Evolutionary conservation across 768 basidiomycete species (phyloP).

Genomic region (Tylopilus vinaceipallidus): DNA sequence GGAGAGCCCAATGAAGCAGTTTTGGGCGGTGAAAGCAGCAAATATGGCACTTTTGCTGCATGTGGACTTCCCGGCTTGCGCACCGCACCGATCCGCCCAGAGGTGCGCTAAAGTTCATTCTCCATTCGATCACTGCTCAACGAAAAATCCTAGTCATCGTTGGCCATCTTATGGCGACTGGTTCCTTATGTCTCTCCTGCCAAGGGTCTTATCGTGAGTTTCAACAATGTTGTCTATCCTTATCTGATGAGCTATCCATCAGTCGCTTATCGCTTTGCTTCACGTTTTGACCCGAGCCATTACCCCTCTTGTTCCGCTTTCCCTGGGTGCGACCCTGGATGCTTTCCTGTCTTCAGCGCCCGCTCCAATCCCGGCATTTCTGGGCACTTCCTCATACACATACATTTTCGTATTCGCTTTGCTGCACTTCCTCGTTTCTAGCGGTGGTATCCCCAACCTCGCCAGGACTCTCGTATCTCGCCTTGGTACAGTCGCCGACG

Average conservation of each 20-base stretch:
- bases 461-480: constrained; percentile 78
- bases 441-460: constrained; percentile 71
- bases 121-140: neutral
- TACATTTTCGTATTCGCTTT: constrained; percentile 66
- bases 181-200: constrained; percentile 19
- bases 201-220: constrained; percentile 26
- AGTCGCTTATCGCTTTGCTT: constrained; percentile 68
- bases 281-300: constrained; percentile 75
- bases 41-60: constrained; percentile 72
- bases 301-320: constrained; percentile 67
- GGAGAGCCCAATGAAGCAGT: constrained; percentile 41
- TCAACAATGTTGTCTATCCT: neutral
- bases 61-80: constrained; percentile 11
- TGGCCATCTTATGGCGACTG: constrained; percentile 17
- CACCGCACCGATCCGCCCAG: neutral
- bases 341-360: constrained; percentile 18
- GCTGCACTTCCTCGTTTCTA: constrained; percentile 72
- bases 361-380: constrained; percentile 19
- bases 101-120: constrained; percentile 10
- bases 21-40: constrained; percentile 40
- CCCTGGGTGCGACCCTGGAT: constrained; percentile 49
- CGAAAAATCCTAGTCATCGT: constrained; percentile 15
- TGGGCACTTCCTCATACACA: constrained; percentile 57
- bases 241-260: constrained; percentile 4
- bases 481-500: constrained; percentile 86